Base-by-base conservation (phyloP, 2,329 filamentous ascomycete species). In the Colletotrichum sp. region DNA sequence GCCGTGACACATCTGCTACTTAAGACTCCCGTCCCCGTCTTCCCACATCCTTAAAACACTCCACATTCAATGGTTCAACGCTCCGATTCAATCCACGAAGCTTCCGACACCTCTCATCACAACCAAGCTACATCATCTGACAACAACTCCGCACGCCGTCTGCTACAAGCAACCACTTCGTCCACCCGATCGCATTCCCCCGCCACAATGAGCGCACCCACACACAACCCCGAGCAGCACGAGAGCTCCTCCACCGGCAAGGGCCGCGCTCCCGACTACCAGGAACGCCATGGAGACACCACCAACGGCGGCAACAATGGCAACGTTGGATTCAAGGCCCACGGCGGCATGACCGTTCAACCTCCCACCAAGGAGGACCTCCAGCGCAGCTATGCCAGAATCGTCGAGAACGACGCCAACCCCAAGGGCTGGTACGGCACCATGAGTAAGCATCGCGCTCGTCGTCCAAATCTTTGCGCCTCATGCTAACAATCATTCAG, bases 371-470 rank as follows among this genome's bases (percentile, higher is more conserved):
- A 93, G 80, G 95, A 96, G 79, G 96, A 98, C 82, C 90, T 99
- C 13, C 96, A 98, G 87, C 93, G 93, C 73, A 95, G 91, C 82
- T 97, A 97, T 84, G 95, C 95, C 8, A 88, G 86, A 69, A 85
- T 91, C 69, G 87, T 92, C 73, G 90, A 89, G 79, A 90, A 92
- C 69, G 93, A 97, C 79, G 91, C 91, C 36, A 91, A 91, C 78
- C 90, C 92, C 67, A 92, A 96, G 84, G 95, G 95, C 82, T 98
- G 96, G 96, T 99, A 99, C 82, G 95, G 95, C 26, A 87, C 87
- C 76, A 95, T 98, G 93, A 95, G 93, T 95, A 88, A 80, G 93
- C 89, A 13, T 1, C 26, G 21, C 12, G 3, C 8, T 44, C 3
- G 13, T 18, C 34, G 12, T 39, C 8, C 10, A 26, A 28, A 24